Conservation (phyloP, 2,329 filamentous ascomycete species). For the Cercospora nicotianae region DNA sequence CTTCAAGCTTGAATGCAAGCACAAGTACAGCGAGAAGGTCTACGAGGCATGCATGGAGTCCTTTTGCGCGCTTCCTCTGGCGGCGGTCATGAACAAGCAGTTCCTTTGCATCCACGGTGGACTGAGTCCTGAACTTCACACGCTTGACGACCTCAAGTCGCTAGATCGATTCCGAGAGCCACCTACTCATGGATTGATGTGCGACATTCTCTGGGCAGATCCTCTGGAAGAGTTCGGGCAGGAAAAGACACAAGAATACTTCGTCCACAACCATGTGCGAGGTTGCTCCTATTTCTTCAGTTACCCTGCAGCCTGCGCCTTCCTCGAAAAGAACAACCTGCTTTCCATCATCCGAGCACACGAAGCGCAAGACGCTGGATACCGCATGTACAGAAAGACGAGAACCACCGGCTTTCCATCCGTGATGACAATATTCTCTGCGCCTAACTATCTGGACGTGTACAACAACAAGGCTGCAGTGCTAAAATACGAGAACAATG, state of each 20-base stretch:
- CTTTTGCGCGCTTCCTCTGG: constrained; percentile 89
- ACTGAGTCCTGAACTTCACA: constrained; percentile 92
- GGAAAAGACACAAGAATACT: constrained; percentile 97
- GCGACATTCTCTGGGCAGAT: constrained; percentile 98
- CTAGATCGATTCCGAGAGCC: constrained; percentile 98
- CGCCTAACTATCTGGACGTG: constrained; percentile 96
- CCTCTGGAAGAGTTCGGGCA: constrained; percentile 97
- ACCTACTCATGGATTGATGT: constrained; percentile 97
- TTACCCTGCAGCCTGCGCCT: constrained; percentile 93
- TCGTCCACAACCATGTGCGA: constrained; percentile 96
- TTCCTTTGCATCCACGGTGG: constrained; percentile 98
- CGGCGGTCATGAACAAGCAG: constrained; percentile 99
- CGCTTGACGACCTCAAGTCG: constrained; percentile 92
- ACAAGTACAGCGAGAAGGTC: constrained; percentile 95
- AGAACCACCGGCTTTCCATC: constrained; percentile 96
- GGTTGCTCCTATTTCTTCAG: constrained; percentile 99
- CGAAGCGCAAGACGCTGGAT: constrained; percentile 97
- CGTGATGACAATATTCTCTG: constrained; percentile 99
- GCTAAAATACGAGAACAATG: constrained; percentile 99
- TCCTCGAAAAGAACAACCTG: constrained; percentile 98
- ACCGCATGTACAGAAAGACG: constrained; percentile 99
- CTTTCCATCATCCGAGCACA: constrained; percentile 96
- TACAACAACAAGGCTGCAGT: constrained; percentile 99
- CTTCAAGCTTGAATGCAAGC: constrained; percentile 99
- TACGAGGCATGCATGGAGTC: constrained; percentile 99